phyloP scores from a whole-genome alignment of 768 basidiomycete species.

The Auriscalpium microsporum region DNA sequence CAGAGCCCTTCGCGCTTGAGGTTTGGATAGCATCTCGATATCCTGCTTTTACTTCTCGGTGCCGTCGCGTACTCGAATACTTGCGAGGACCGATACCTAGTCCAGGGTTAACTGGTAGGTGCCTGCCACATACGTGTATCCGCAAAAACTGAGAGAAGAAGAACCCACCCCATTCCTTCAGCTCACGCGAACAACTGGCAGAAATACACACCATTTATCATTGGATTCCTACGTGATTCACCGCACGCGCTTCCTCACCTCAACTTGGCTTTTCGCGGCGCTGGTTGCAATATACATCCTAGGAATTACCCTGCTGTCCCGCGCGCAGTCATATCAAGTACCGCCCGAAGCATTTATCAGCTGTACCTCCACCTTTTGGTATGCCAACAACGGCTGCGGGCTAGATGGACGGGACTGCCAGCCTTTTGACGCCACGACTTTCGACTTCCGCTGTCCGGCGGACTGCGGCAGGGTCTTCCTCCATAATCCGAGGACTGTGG shows the following conservation, averaged over 20 bases:
- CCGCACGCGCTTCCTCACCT: slow-evolving; percentile 44
- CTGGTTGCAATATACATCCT: slow-evolving; percentile 59
- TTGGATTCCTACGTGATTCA: slow-evolving; percentile 48
- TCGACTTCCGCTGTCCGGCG: slow-evolving; percentile 78
- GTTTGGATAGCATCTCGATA: too few relatives aligned
- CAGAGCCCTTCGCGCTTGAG: too few relatives aligned
- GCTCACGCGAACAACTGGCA: background rate
- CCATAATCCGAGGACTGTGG: slow-evolving; percentile 68
- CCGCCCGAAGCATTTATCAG: slow-evolving; percentile 54
- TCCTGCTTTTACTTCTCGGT: too few relatives aligned
- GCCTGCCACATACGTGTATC: too few relatives aligned
- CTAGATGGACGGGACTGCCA: slow-evolving; percentile 57
- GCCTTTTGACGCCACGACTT: slow-evolving; percentile 51
- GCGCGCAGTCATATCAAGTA: slow-evolving; percentile 65
- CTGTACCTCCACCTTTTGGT: slow-evolving; percentile 69
- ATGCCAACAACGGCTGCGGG: slow-evolving; percentile 62
- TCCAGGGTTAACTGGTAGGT: too few relatives aligned
- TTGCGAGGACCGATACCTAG: too few relatives aligned
- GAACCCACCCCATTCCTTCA: background rate
- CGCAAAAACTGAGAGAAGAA: background rate
- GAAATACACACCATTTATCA: background rate
- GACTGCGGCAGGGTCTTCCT: slow-evolving; percentile 55
- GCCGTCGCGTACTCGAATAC: too few relatives aligned
- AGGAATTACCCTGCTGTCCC: slow-evolving; percentile 61
- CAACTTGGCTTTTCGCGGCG: slow-evolving; percentile 45